These are phyloP conservation scores for Ophiostoma piceae DNA, from an alignment of 2,329 filamentous ascomycete genomes.

Conservation along the genomic window DNA sequence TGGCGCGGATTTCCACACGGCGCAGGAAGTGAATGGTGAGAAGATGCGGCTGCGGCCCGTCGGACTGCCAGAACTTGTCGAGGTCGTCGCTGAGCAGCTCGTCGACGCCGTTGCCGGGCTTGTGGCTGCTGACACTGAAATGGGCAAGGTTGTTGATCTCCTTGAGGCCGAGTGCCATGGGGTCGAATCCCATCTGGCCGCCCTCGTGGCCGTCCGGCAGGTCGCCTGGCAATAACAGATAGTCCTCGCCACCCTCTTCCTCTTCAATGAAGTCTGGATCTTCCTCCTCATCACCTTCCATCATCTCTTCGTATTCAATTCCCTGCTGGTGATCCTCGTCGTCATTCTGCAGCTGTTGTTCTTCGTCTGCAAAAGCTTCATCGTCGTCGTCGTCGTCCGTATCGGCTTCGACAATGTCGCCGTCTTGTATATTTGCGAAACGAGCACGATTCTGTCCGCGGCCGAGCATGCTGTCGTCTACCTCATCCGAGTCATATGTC, in stretches of 20 bases:
- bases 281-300: neutral
- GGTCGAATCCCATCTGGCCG: slow-evolving; percentile 41
- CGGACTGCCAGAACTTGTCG: slow-evolving; percentile 77
- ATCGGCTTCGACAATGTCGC: neutral
- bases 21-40: slow-evolving; percentile 80
- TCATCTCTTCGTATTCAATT: slow-evolving; percentile 13
- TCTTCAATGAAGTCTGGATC: neutral
- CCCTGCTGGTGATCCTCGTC: neutral
- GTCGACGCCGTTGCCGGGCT: slow-evolving; percentile 72
- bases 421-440: neutral
- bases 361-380: slow-evolving; percentile 25
- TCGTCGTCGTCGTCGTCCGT: neutral
- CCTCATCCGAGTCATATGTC: neutral
- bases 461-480: slow-evolving; percentile 9
- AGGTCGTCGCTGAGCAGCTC: slow-evolving; percentile 70
- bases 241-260: slow-evolving; percentile 17
- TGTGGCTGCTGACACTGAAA: slow-evolving; percentile 76
- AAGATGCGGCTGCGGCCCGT: slow-evolving; percentile 76
- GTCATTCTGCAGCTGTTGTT: slow-evolving; percentile 16
- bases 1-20: slow-evolving; percentile 68
- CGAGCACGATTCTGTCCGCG: neutral
- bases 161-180: slow-evolving; percentile 58
- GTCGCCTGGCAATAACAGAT: slow-evolving; percentile 15
- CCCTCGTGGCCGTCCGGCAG: slow-evolving; percentile 25
- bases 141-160: slow-evolving; percentile 80